Evolutionary conservation across 148 eudicot species (phyloP), one percentile per base, ranked within the genome.

Genomic region (Chenopodium berlandieri): DNA sequence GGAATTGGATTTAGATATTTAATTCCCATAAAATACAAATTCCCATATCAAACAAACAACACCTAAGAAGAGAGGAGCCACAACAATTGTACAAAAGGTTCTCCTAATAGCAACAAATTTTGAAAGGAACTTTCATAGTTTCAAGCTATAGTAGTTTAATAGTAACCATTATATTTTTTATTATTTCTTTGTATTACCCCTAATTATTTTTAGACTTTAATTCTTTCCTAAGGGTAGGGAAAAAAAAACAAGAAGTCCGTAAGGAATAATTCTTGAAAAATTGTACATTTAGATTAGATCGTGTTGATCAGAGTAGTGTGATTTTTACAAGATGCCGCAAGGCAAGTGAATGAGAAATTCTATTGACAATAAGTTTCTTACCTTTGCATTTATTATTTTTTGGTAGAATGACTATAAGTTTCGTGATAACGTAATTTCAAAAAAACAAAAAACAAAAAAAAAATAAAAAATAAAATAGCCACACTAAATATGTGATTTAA

Each of bases 41-140:
- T 27, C 27, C 27, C 27, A 27, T 27, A 27, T 27, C 27, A 27
- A 27, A 27, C 27, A 27, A 27, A 0, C 27, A 27, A 27, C 27
- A 27, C 27, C 27, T 0, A 27, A 80, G 60, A 27, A 52, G 64
- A 71, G 81, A 81, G 80, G 80, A 82, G 85, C 82, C 68, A 79
- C 23, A 52, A 75, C 8, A 85, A 85, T 70, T 85, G 87, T 85
- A 85, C 80, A 85, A 75, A 60, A 75, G 80, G 82, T 46, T 63
- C 77, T 82, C 56, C 69, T 46, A 75, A 25, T 20, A 47, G 22
- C 20, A 27, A 52, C 16, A 40, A 25, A 78, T 81, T 85, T 85
- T 85, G 81, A 69, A 81, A 73, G 72, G 63, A 75, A 54, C 23
- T 66, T 65, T 27, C 9, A 20, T 30, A 34, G 27, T 47, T 40